A percentile compares a stretch with the other conserved stretches of the same genome.
Evolutionary conservation across 1,139 yeast species (phyloP).

Genomic region (Pneumocystis sp.): DNA sequence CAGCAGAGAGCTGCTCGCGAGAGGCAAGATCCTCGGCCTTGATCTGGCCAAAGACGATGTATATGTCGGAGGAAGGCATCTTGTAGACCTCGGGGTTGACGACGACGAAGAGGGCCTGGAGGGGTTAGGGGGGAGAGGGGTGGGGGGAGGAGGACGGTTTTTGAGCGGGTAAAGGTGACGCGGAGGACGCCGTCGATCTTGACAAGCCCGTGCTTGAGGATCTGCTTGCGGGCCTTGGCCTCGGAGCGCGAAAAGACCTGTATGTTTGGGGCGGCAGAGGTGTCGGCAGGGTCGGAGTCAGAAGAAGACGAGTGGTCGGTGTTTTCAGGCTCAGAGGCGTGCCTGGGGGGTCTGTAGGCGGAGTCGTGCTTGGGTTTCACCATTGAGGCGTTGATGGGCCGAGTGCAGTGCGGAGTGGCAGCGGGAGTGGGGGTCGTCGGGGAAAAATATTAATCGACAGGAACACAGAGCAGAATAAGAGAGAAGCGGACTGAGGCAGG

Average conservation of each 20-base stretch:
- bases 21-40: conserved; percentile 82
- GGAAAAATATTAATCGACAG: no score
- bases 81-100: conserved; percentile 91
- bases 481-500: no score
- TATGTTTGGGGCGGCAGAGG: conserved; percentile 83
- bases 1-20: conserved; percentile 31
- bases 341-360: no score
- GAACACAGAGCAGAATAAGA: no score
- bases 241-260: conserved; percentile 77
- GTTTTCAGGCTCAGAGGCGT: neutral
- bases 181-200: conserved; percentile 85
- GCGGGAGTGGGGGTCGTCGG: no score
- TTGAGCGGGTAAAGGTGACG: conserved; percentile 91
- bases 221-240: conserved; percentile 87
- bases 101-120: conserved; percentile 55
- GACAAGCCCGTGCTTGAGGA: conserved; percentile 81
- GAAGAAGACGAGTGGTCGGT: neutral
- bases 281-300: conserved; percentile 28
- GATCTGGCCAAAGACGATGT: conserved; percentile 95
- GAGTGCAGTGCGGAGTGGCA: no score
- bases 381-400: no score
- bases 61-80: conserved; percentile 78
- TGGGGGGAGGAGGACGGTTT: conserved; percentile 37
- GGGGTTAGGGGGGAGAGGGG: neutral
- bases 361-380: neutral